Evolutionary conservation across 2,329 filamentous ascomycete species (phyloP), one percentile per base, ranked within the genome.

Genomic region (Aspergillus sp.): DNA sequence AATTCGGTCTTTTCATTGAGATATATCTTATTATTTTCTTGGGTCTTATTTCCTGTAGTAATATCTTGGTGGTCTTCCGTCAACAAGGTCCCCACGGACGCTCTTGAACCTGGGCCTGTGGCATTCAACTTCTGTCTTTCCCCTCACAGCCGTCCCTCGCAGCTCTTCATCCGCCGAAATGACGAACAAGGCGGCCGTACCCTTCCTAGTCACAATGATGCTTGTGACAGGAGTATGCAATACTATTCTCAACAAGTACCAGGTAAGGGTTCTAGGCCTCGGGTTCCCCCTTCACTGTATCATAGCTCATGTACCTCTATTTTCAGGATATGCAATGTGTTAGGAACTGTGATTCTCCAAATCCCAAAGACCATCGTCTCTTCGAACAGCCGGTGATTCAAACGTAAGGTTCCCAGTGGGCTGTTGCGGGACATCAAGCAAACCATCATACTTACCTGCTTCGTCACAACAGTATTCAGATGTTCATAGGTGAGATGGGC

Each of bases 371-470:
- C 64, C 88, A 86, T 53, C 79, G 84, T 62, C 84, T 85, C 66
- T 98, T 99, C 77, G 91, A 97, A 74, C 93, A 98, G 73, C 95
- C 95, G 17, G 93, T 99, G 52, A 86, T 98, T 55, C 95, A 99
- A 74, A 98, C 95, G 62, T 86, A 70, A 64, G 76, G 63, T 46
- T 12, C 24, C 6, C 41, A 37, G 14, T 9, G 17, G 14, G 14
- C 23, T 41, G 35, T 41, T 27, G 17, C 23, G 4, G n/a, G 17
- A 15, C n/a, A 45, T 33, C 21, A 24, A 21, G 27, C 11, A 39
- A 14, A 39, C 11, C 15, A 14, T 27, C 27, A 39, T 52, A 19
- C 41, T 53, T 19, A 55, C 52, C 31, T 27, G 15, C 15, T 37
- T 37, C 31, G 33, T 46, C 51, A 14, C 49, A 52, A 55, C 57